Percentiles rank a stretch among this genome's conserved stretches.
Conservation (phyloP, 352 stramenopile species). For the Pythium volutum region DNA sequence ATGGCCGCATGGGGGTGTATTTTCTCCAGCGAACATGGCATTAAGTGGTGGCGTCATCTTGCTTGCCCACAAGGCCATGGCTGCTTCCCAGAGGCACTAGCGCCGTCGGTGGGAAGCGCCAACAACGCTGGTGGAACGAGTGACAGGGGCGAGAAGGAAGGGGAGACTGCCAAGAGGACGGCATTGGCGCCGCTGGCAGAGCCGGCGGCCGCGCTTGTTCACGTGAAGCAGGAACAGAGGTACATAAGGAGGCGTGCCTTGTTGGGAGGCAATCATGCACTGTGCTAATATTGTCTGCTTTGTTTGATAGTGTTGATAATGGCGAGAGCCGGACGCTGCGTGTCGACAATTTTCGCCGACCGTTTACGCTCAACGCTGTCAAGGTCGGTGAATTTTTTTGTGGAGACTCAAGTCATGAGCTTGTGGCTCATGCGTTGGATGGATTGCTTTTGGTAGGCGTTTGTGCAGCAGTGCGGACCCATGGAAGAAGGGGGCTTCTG, state of each 20-base stretch:
- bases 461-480: slow-evolving; percentile 48
- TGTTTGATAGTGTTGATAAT: background rate
- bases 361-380: slow-evolving; percentile 73
- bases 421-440: background rate
- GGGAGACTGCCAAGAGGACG: too few relatives aligned
- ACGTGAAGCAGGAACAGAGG: slow-evolving; percentile 3
- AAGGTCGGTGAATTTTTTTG: slow-evolving; percentile 49
- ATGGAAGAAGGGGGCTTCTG: slow-evolving; percentile 80
- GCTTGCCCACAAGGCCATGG: background rate
- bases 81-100: background rate
- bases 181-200: too few relatives aligned
- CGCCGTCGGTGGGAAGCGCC: background rate
- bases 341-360: slow-evolving; percentile 71
- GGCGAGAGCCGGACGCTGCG: slow-evolving; percentile 30
- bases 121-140: background rate
- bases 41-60: background rate
- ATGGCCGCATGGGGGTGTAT: background rate
- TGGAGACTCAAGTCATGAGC: background rate
- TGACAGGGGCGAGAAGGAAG: background rate
- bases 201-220: background rate
- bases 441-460: slow-evolving; percentile 23
- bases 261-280: too few relatives aligned
- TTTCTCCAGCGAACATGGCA: too few relatives aligned
- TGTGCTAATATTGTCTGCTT: too few relatives aligned
- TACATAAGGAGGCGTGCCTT: background rate